These are phyloP conservation scores for Aspergillus novoparasiticus DNA, from an alignment of 2,329 filamentous ascomycete genomes.

Conservation along the genomic window DNA sequence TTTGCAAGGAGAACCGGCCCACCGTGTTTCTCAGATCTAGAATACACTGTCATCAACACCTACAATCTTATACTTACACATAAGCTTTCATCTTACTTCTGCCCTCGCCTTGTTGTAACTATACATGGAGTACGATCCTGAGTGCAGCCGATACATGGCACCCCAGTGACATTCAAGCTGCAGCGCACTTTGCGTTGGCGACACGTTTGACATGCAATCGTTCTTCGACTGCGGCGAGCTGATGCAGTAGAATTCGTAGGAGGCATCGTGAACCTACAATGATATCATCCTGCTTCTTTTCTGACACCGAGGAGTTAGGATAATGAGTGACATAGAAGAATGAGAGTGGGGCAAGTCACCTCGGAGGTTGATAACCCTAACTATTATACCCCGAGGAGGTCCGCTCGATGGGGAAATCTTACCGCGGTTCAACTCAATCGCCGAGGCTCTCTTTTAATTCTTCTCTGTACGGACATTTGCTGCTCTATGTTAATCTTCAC, in stretches of 20 bases:
- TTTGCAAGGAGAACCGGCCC: background rate
- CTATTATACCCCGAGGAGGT: background rate
- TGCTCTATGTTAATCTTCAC: background rate
- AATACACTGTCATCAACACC: background rate
- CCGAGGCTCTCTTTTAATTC: background rate
- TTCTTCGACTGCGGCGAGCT: background rate
- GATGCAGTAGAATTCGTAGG: background rate
- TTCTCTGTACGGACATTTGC: background rate
- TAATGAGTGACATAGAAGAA: background rate
- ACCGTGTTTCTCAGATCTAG: background rate
- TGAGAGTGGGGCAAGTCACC: background rate
- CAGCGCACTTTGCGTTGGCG: slow-evolving; percentile 30
- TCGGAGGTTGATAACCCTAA: background rate
- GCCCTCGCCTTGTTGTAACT: background rate
- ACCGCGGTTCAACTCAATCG: background rate
- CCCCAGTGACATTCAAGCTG: slow-evolving; percentile 25
- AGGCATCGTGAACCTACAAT: background rate
- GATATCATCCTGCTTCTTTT: background rate
- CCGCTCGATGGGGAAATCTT: background rate
- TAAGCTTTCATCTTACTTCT: background rate
- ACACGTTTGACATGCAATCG: slow-evolving; percentile 17
- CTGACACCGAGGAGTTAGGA: background rate
- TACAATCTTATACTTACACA: background rate
- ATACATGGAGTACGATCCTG: slow-evolving; percentile 29
- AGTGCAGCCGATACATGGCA: slow-evolving; percentile 32